Base-by-base conservation (phyloP, 331 rosid species). In the Arachis monticola region DNA sequence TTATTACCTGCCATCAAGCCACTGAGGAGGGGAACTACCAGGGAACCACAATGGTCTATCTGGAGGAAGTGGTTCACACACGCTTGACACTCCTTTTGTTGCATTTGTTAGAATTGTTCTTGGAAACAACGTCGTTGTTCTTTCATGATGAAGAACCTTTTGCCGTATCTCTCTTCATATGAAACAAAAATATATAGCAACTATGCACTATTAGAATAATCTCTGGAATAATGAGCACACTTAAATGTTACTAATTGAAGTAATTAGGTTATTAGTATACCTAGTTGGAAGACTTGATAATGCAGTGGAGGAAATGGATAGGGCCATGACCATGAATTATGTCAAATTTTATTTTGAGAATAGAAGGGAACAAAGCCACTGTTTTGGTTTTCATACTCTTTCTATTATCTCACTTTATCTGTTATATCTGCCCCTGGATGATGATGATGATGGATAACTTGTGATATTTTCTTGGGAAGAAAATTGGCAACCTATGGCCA, bases 1-100 rank as follows among this genome's bases (percentile, higher is more conserved):
- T 45, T 50, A 3, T 10, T 61, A 78, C 98, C 96, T 90, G 84
- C 98, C 98, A 75, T 93, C 93, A 27, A 93, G 97, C 97, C 98
- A 93, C 69, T 86, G 83, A 14, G 98, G 97, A 53, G 97, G 92
- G 35, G 85, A 81, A 66, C 79, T 76, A 66, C 85, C 85, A 51
- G 85, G 85, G 75, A 81, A 81, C 82, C 85, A 81, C 72, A 93
- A 64, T 1, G 98, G 98, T 63, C 98, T 85, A 60, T 93, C 97
- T 0, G 93, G 92, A 77, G 98, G 97, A 57, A 91, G 93, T 75
- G 98, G 96, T 48, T 85, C 93, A 70, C 98, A 93, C 0, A 87
- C 91, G 59, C 85, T 88, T 4, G 97, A 91, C 4, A 91, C 93
- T 27, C 96, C 92, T 69, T 93, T 91, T n/a, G 79, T 77, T 5